Conservation (phyloP, 257 asterid species). For the Solanum lycopersicoides region DNA sequence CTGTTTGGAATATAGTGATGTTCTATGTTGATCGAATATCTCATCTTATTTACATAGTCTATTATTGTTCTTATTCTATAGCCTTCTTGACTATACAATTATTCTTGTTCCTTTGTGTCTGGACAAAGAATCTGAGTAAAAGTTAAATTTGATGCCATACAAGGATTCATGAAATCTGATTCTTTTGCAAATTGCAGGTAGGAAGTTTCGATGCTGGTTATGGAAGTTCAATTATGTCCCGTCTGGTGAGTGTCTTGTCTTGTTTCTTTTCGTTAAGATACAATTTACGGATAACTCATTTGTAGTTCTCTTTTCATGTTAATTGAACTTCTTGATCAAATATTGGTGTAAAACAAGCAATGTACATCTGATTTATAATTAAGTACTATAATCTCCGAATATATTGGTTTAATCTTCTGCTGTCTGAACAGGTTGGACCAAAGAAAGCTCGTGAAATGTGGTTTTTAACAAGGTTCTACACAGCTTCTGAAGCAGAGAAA, state of each 20-base stretch:
- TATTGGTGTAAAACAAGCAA: neutral
- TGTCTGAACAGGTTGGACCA: conserved; percentile 60
- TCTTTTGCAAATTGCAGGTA: conserved; percentile 36
- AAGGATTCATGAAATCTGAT: neutral
- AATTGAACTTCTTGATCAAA: neutral
- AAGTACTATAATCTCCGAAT: neutral
- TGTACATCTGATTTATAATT: neutral
- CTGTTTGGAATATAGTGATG: neutral
- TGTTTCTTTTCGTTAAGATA: neutral
- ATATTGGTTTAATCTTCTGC: neutral
- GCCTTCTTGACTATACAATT: neutral
- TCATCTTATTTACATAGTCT: neutral
- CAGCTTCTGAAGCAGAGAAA: conserved; percentile 77
- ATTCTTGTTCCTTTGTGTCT: neutral
- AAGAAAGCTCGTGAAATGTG: conserved; percentile 92
- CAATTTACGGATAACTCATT: neutral
- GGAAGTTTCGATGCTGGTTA: conserved; percentile 99
- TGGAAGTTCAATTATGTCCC: conserved; percentile 88
- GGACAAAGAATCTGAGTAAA: neutral
- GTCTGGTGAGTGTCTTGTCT: conserved; percentile 41
- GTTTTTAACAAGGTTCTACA: conserved; percentile 77
- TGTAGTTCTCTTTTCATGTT: neutral
- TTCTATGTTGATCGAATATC: neutral
- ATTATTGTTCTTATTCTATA: neutral
- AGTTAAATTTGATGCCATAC: neutral